These are phyloP conservation scores for Helichrysum umbraculigerum DNA, from an alignment of 129 eudicot genomes.

Conservation along the genomic window DNA sequence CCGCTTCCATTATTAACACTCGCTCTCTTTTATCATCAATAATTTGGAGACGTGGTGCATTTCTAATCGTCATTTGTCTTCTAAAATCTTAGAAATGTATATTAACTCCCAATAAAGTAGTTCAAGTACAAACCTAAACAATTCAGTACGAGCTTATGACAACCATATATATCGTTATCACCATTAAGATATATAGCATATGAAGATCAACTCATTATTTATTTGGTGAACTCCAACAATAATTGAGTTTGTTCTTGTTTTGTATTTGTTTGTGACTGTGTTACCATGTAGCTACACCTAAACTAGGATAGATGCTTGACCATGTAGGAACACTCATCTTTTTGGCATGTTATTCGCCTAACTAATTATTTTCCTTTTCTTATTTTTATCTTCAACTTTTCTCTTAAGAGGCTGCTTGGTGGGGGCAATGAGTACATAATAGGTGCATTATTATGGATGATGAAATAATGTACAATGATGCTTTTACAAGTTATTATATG, in stretches of 20 bases:
- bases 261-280: constrained; percentile 7
- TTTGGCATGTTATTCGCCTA: constrained; percentile 20
- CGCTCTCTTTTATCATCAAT: too few relatives aligned
- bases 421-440: not conserved
- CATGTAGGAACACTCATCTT: constrained; percentile 6
- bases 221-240: not conserved
- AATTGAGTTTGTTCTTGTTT: constrained; percentile 21
- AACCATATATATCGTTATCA: not conserved
- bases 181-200: not conserved
- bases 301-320: constrained; percentile 8
- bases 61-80: too few relatives aligned
- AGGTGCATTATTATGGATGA: constrained; percentile 11
- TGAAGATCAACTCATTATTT: not conserved
- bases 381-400: constrained; percentile 5
- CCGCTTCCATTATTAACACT: too few relatives aligned
- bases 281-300: constrained; percentile 16
- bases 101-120: too few relatives aligned
- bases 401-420: not conserved
- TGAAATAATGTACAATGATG: not conserved
- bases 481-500: not conserved
- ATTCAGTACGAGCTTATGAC: not conserved
- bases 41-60: too few relatives aligned
- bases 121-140: too few relatives aligned
- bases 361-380: not conserved
- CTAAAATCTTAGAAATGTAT: too few relatives aligned